Evolutionary conservation across 2,329 filamentous ascomycete species (phyloP), one percentile per base, ranked within the genome.

Genomic region (Cladosporium sp.): DNA sequence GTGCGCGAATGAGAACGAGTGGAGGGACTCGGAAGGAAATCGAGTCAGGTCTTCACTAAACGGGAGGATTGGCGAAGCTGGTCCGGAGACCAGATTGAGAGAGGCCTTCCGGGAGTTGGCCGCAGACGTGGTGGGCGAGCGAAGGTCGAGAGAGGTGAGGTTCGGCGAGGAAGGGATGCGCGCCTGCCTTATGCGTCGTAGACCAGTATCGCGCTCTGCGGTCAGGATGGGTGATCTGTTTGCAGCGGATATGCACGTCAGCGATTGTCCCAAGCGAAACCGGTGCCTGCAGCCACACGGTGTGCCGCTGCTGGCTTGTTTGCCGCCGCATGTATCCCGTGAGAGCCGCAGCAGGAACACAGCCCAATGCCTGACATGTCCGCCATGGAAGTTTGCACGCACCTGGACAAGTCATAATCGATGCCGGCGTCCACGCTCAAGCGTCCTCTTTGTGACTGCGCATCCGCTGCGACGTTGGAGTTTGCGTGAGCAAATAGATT

Each of bases 1-100:
- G 60, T 95, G 89, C 36, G 93, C 89, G 69, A 99, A 99, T 11
- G 92, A 97, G 73, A 99, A 99, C 1, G 93, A 99, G 70, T 99
- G 93, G 41, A 99, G 75, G 5, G 93, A 99, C 67, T 99, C 93
- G 60, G 89, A 89, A 1, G 93, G 92, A 66, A 99, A 99, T 44
- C 91, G 85, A 40, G 85, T 85, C 40, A 99, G 80, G 65, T 99
- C 93, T 73, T 97, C 93, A 63, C 83, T 80, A 64, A 90, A 89
- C 55, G 81, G 74, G 37, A 87, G 63, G 6, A 73, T 81, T 19
- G 89, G 89, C 18, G 89, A 90, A 17, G 78, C 75, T 19, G 85
- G 84, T 5, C 78, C 84, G n/a, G 83, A 75, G 7, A 79, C 73
- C 20, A 83, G 65, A 13, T 79, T 76, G 43, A 76, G 71, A 39